These are phyloP conservation scores for Ophiocordyceps sinensis DNA, from an alignment of 2,329 filamentous ascomycete species.

Conservation along the genomic window DNA sequence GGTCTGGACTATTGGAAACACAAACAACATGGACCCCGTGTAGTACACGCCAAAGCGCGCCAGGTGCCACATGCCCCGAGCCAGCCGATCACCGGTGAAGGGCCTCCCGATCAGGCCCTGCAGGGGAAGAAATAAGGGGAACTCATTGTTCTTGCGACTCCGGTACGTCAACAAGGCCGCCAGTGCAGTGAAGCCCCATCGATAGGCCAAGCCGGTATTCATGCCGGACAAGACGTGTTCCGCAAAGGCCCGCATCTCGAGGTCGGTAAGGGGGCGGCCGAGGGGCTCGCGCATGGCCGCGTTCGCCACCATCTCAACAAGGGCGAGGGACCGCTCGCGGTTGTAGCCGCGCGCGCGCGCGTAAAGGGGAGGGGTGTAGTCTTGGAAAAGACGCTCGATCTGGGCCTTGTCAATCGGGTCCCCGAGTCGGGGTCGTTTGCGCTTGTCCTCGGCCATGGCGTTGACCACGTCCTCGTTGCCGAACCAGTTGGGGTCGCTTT, in stretches of 20 bases:
- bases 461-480: no score
- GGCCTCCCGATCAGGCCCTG: no score
- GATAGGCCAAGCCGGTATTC: constrained; percentile 16
- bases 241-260: constrained; percentile 20
- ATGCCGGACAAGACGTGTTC: constrained; percentile 18
- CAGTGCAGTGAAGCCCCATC: constrained; percentile 11
- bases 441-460: background rate
- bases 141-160: constrained; percentile 19
- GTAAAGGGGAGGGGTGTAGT: constrained; percentile 18
- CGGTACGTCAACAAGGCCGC: constrained; percentile 12
- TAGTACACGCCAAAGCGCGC: constrained; percentile 20
- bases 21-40: constrained; percentile 7
- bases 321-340: constrained; percentile 12
- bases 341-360: constrained; percentile 15
- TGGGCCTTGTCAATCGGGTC: constrained; percentile 16
- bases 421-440: constrained; percentile 9
- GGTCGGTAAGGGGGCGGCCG: constrained; percentile 17
- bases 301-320: no score
- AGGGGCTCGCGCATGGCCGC: no score
- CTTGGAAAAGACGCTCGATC: constrained; percentile 15
- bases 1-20: constrained; percentile 8
- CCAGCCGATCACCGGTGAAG: constrained; percentile 12
- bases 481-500: no score
- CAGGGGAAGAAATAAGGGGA: no score
- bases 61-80: constrained; percentile 20